Evolutionary conservation across 805 yeast genomes (phyloP), one percentile per base, ranked within the genome.

Genomic region (Maudiozyma barnettii): DNA sequence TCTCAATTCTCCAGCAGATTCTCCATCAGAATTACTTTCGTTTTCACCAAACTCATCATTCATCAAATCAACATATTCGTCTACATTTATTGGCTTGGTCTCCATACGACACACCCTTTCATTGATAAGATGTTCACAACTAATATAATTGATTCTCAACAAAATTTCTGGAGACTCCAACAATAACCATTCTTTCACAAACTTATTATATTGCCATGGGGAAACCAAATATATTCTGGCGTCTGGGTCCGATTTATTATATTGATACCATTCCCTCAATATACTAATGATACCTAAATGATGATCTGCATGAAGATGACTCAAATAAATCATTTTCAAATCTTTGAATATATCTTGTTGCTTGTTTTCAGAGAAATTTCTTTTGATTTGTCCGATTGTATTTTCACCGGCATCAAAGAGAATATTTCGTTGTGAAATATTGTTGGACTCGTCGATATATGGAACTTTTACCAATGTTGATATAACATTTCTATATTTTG

Each of bases 251-350:
- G 67, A 61, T 30, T 64, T 59, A 49, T 76, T 71, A 49, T 62
- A 56, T n/a, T 57, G 49, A 42, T 64, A 59, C 95, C 97, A 90
- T 52, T 78, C 79, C 36, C 72, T 70, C 23, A 93, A 70, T 3
- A 93, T 63, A 5, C 87, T 75, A 8, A 84, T 67, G 5, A 85
- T 71, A 0, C 99, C 99, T 39, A 93, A 68, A 64, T 91, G 97
- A 63, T 93, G 99, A 62, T 93, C 99, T 0, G 98, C 99, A 65
- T 93, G 99, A 56, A 91, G 70, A 70, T 93, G 99, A 55, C 95
- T 84, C 46, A 93, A 68, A 57, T 78, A 85, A 19, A 91, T 69
- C 46, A 86, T 49, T 30, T 75, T 68, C 48, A 90, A 65, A 56
- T 90, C 95, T 38, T 66, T 53, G 51, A 90, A 71, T 2, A 84